Evolutionary conservation across 306 rosid genomes (phyloP), one percentile per base, ranked within the genome.

Genomic region (Cajanus cajan): DNA sequence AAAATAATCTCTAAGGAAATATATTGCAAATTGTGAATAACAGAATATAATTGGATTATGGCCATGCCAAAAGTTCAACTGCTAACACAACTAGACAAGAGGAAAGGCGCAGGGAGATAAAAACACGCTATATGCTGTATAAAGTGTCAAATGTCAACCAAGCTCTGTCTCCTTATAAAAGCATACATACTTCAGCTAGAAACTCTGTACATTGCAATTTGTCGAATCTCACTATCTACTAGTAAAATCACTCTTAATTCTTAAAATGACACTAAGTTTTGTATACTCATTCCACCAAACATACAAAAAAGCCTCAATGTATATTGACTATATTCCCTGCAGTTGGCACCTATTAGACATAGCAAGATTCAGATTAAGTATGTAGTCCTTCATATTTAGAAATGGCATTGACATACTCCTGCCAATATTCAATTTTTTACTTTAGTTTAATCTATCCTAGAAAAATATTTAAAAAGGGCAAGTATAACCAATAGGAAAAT

Each of bases 211-310:
- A 40, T 31, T 21, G 69, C 34, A 77, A 50, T 70, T 55, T 44
- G 14, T 34, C 9, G 24, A 39, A 39, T 69, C 59, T 25, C 39
- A 40, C 47, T 25, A 58, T 70, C 68, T 62, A 45, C 72, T 16
- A 51, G 72, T 11, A 71, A 62, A 63, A 63, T 36, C 55, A 75
- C 43, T 70, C 64, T 40, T 24, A 41, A 69, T 34, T 76, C 70
- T 40, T 36, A 41, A 11, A 7, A 44, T 14, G 28, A 58, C 28
- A 51, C 3, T 14, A 50, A 41, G 18, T 36, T 73, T 50, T 66
- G 80, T 37, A 59, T 75, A 62, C 43, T 69, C 68, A 80, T 55
- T 67, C 54, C 48, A 65, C 54, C 47, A 66, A 55, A 84, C 76
- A 84, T n/a, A 18, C 28, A 61, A 54, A 34, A 69, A 50, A 10